Percentiles rank a stretch among this genome's conserved stretches.
Conservation (phyloP, 1,139 yeast species). For the Scheffersomyces segobiensis region DNA sequence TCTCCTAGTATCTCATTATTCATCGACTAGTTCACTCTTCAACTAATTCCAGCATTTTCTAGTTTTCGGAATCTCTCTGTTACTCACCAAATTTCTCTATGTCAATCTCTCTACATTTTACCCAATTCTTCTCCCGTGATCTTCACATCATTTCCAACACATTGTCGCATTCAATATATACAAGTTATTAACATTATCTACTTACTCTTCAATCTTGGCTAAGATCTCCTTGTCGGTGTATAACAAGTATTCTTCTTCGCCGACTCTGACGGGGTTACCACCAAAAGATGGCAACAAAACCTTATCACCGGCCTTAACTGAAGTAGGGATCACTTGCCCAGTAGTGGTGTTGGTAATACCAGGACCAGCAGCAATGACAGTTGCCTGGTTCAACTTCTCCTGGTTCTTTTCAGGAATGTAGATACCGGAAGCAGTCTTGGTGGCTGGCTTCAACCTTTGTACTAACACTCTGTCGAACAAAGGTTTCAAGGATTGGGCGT, state of each 20-base stretch:
- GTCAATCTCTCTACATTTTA: neutral
- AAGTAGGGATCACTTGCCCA: slow-evolving; percentile 70
- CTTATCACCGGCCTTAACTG: slow-evolving; percentile 85
- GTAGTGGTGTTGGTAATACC: slow-evolving; percentile 63
- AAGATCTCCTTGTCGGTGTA: slow-evolving; percentile 91
- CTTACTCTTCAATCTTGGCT: slow-evolving; percentile 68
- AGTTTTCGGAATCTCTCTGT: neutral
- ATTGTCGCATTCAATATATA: neutral
- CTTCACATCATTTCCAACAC: neutral
- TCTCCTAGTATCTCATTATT: neutral
- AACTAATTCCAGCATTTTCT: neutral
- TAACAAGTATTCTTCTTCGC: slow-evolving; percentile 74
- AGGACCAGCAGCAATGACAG: slow-evolving; percentile 82
- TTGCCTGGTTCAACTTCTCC: slow-evolving; percentile 84
- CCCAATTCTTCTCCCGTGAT: neutral
- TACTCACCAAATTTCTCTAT: neutral
- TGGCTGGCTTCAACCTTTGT: slow-evolving; percentile 88
- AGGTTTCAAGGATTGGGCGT: slow-evolving; percentile 87
- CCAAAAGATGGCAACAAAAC: slow-evolving; percentile 90
- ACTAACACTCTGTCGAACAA: slow-evolving; percentile 94
- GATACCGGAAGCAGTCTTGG: slow-evolving; percentile 92
- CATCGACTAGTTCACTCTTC: neutral
- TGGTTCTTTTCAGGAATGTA: slow-evolving; percentile 96
- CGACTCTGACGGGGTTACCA: slow-evolving; percentile 85
- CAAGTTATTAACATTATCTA: neutral